A percentile compares a stretch with the other conserved stretches of the same genome.
Conservation (phyloP, 176 grass and related monocot species). For the Lolium multiflorum region DNA sequence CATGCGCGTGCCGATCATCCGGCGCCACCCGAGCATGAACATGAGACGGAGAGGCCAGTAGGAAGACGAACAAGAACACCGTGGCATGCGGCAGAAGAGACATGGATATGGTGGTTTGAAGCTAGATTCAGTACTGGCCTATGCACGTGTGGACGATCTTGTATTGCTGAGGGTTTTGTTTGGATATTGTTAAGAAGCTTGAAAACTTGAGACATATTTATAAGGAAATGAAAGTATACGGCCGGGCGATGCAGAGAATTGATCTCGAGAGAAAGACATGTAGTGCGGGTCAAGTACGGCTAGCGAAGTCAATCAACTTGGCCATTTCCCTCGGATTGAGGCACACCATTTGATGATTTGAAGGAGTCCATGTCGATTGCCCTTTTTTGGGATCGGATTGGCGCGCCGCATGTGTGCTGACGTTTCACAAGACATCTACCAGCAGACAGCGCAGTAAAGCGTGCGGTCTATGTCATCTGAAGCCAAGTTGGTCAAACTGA, state of each 20-base stretch:
- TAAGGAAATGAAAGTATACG: conserved; percentile 27
- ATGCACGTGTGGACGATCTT: not conserved
- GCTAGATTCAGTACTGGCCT: not conserved
- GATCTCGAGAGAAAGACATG: not conserved
- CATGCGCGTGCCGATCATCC: not conserved
- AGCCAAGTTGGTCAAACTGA: not conserved
- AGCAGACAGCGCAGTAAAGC: conserved; percentile 11
- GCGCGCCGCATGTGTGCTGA: not conserved
- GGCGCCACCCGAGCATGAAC: conserved; percentile 33
- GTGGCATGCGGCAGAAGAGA: not conserved
- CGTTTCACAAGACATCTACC: not conserved
- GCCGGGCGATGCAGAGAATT: not conserved
- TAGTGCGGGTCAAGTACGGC: not conserved
- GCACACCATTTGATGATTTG: conserved; percentile 43
- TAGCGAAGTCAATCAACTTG: conserved; percentile 35
- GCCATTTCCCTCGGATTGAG: conserved; percentile 25
- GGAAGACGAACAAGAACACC: conserved; percentile 33
- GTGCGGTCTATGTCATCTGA: not conserved
- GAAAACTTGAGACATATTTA: conserved; percentile 30
- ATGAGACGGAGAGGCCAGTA: conserved; percentile 16
- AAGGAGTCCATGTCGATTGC: conserved; percentile 19
- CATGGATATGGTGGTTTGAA: not conserved
- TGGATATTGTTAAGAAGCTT: not conserved
- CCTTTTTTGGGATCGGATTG: not conserved
- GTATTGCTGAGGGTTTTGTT: not conserved